Percentiles rank a stretch among this genome's conserved stretches.
Evolutionary conservation across 2,329 filamentous ascomycete species (phyloP).

Genomic region (Leptographium wingfieldii): DNA sequence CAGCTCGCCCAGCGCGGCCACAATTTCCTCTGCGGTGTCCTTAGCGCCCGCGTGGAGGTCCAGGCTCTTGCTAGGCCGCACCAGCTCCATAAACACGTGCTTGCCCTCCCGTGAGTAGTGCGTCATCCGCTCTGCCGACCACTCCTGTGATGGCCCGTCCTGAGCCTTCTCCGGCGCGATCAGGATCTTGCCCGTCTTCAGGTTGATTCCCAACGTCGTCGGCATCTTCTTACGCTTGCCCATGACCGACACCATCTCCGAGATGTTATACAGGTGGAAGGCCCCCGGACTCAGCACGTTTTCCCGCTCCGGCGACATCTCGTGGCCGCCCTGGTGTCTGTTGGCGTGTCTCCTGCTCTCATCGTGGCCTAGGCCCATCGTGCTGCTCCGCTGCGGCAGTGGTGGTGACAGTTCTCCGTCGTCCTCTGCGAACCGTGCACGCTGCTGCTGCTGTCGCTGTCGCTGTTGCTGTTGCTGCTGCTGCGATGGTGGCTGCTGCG

Average conservation of each 20-base stretch:
- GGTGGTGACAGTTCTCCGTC: constrained; percentile 10
- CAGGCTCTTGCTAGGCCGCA: constrained; percentile 83
- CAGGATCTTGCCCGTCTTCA: constrained; percentile 76
- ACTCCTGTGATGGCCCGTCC: constrained; percentile 80
- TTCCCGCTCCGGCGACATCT: constrained; percentile 15
- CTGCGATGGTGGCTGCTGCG: constrained; percentile 20
- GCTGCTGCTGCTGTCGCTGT: neutral
- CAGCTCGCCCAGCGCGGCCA: constrained; percentile 74
- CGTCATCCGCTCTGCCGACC: constrained; percentile 90
- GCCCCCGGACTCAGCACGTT: constrained; percentile 53
- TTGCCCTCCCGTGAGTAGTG: constrained; percentile 97
- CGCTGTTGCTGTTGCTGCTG: too few relatives aligned
- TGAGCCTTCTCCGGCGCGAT: constrained; percentile 75
- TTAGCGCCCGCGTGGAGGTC: constrained; percentile 97
- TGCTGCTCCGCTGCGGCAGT: constrained; percentile 13
- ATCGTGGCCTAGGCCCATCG: constrained; percentile 2
- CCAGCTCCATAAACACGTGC: constrained; percentile 89
- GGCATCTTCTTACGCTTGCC: constrained; percentile 98
- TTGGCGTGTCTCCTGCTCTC: constrained; percentile 5
- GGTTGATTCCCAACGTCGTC: constrained; percentile 88
- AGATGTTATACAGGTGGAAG: constrained; percentile 92
- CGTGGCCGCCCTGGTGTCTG: constrained; percentile 1
- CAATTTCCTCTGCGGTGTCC: constrained; percentile 91
- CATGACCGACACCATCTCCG: constrained; percentile 94
- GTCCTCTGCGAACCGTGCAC: neutral